These are phyloP conservation scores for Pisolithus albus DNA, from an alignment of 768 basidiomycete species.

Conservation along the genomic window DNA sequence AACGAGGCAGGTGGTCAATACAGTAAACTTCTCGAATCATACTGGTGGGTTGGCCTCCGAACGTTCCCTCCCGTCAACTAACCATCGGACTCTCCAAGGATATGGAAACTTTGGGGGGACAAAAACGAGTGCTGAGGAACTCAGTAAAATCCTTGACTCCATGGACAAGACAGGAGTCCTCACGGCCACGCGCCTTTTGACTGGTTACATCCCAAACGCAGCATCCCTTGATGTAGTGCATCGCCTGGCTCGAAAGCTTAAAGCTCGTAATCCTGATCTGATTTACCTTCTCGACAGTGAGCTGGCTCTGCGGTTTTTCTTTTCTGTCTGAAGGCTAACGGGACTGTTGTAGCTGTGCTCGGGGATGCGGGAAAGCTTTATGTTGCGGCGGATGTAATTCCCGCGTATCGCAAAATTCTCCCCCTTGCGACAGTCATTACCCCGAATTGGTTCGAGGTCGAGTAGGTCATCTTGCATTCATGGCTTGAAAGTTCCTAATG, in stretches of 20 bases:
- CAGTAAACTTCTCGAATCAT: slow-evolving; percentile 94
- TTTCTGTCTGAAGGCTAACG: background rate
- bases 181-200: slow-evolving; percentile 65
- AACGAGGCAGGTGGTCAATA: slow-evolving; percentile 63
- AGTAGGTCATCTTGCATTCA: slow-evolving; percentile 42
- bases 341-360: slow-evolving; percentile 64
- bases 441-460: slow-evolving; percentile 97
- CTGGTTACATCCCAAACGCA: slow-evolving; percentile 87
- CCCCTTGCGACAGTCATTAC: slow-evolving; percentile 89
- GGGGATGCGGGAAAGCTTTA: slow-evolving; percentile 89
- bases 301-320: slow-evolving; percentile 23
- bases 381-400: slow-evolving; percentile 80
- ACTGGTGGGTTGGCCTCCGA: slow-evolving; percentile 46
- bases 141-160: slow-evolving; percentile 64
- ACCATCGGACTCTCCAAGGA: slow-evolving; percentile 38
- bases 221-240: slow-evolving; percentile 66
- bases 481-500: background rate
- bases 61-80: background rate
- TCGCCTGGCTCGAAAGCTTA: slow-evolving; percentile 55
- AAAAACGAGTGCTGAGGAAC: slow-evolving; percentile 68
- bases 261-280: slow-evolving; percentile 47
- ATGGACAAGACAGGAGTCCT: slow-evolving; percentile 77
- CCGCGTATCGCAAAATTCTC: slow-evolving; percentile 75
- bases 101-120: slow-evolving; percentile 80
- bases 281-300: slow-evolving; percentile 90